Base-by-base conservation (phyloP, 2,329 filamentous ascomycete genomes). In the Aspergillus versicolor region DNA sequence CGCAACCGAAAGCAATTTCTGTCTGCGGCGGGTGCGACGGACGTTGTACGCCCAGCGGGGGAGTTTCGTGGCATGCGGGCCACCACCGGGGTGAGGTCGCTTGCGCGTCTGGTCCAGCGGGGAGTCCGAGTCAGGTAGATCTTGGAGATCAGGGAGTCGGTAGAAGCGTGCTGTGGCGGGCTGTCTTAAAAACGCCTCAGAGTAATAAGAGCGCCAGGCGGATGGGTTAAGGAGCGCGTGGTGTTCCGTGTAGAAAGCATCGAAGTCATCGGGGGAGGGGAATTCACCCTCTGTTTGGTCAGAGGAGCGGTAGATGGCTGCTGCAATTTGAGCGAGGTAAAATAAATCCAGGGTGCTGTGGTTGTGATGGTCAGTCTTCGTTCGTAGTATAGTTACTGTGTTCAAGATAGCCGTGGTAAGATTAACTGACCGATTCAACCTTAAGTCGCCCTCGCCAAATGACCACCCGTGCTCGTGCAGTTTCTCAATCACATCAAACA, bases 291-390 rank as follows among this genome's bases (percentile, higher is more conserved):
- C 38, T 0, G 62, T 54, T 61, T 60, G 57, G 38, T 50, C 15
- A 47, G 59, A 54, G 17, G 46, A 58, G 58, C 58, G 59, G 60
- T 66, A 61, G 56, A 65, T 60, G 34, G 57, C 64, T 47, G 58
- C 63, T 54, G 57, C 56, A 12, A 66, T 50, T 48, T 66, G 60
- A 37, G 54, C 54, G 19, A 65, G 56, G 57, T 65, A 64, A 57
- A 66, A 66, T 47, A 65, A 21, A 57, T 66, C 64, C 22, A 66
- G 58, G 46, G 63, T 61, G 48, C 64, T 64, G 41, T 61, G 34
- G n/a, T n/a, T 54, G 55, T 58, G 19, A 54, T 42, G 12, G 27
- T 43, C 51, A 58, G 46, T 42, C 51, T 47, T n/a, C n/a, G n/a
- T n/a, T n/a, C n/a, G n/a, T n/a, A n/a, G n/a, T n/a, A n/a, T n/a